Evolutionary conservation across 768 basidiomycete species (phyloP).

Genomic region (Macrolepiota fuliginosa): DNA sequence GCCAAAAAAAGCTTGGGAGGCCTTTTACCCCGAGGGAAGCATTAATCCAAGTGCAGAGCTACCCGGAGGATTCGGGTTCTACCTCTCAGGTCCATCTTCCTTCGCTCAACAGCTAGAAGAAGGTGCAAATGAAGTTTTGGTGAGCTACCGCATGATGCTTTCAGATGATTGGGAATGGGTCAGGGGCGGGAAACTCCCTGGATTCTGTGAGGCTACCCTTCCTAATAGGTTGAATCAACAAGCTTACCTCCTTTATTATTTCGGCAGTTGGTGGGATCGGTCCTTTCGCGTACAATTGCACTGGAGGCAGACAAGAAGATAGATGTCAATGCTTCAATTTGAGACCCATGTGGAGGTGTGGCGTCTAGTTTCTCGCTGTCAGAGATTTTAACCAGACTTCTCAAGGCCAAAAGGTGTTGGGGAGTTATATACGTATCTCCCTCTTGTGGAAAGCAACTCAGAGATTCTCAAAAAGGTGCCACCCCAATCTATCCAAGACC

Average conservation of each 20-base stretch:
- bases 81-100: constrained; percentile 50
- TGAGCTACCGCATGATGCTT: constrained; percentile 69
- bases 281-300: constrained; percentile 58
- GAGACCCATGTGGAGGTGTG: constrained; percentile 74
- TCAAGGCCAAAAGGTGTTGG: constrained; percentile 48
- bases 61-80: constrained; percentile 70
- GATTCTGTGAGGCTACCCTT: constrained; percentile 50
- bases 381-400: background rate
- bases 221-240: background rate
- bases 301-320: constrained; percentile 61
- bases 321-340: constrained; percentile 69
- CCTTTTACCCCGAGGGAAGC: constrained; percentile 57
- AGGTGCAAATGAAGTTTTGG: constrained; percentile 49
- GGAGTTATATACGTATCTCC: constrained; percentile 72
- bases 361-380: background rate
- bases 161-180: constrained; percentile 60
- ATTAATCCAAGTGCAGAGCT: constrained; percentile 51
- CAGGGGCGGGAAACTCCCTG: constrained; percentile 79
- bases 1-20: constrained; percentile 53
- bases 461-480: constrained; percentile 43
- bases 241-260: background rate
- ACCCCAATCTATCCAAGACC: constrained; percentile 45
- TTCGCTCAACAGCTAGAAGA: constrained; percentile 36
- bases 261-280: constrained; percentile 53
- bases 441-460: constrained; percentile 44